Evolutionary conservation across 352 stramenopile species (phyloP).

Genomic region (Peronospora destructor): DNA sequence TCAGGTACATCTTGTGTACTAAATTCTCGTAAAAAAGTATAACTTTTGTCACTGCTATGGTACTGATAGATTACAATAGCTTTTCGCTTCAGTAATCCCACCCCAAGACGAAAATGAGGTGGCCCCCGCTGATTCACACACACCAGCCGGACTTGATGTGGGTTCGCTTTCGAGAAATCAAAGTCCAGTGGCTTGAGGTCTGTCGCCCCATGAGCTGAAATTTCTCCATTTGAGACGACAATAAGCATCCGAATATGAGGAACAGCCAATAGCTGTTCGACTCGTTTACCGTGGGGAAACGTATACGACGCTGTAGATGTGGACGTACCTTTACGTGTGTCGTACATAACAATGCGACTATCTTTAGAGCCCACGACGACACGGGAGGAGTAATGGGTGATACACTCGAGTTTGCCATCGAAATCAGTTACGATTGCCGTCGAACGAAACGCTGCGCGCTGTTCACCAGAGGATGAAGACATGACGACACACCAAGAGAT

Average conservation of each 20-base stretch:
- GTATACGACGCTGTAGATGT: conserved; percentile 53
- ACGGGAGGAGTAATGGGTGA: conserved; percentile 84
- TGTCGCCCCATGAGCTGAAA: conserved; percentile 68
- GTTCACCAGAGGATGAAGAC: conserved; percentile 17
- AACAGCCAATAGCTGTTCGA: conserved; percentile 79
- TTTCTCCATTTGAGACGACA: conserved; percentile 64
- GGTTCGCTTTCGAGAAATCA: conserved; percentile 76
- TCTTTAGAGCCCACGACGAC: conserved; percentile 78
- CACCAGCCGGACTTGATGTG: conserved; percentile 54
- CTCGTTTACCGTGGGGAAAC: conserved; percentile 61
- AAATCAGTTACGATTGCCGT: conserved; percentile 68
- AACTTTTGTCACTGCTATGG: conserved; percentile 68
- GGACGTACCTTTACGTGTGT: conserved; percentile 76
- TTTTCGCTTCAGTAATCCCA: conserved; percentile 58
- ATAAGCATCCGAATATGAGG: conserved; percentile 86
- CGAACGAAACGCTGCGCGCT: conserved; percentile 72
- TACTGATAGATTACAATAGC: conserved; percentile 80
- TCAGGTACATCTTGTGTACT: conserved; percentile 64
- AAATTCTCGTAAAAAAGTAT: conserved; percentile 76
- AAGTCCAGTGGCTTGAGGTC: conserved; percentile 72
- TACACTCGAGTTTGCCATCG: conserved; percentile 75
- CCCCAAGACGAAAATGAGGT: conserved; percentile 74
- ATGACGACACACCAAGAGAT: conserved; percentile 5
- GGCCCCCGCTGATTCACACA: conserved; percentile 83
- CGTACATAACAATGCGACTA: conserved; percentile 78